phyloP scores from a whole-genome alignment of 257 asterid genomes.

The Solanum pimpinellifolium region DNA sequence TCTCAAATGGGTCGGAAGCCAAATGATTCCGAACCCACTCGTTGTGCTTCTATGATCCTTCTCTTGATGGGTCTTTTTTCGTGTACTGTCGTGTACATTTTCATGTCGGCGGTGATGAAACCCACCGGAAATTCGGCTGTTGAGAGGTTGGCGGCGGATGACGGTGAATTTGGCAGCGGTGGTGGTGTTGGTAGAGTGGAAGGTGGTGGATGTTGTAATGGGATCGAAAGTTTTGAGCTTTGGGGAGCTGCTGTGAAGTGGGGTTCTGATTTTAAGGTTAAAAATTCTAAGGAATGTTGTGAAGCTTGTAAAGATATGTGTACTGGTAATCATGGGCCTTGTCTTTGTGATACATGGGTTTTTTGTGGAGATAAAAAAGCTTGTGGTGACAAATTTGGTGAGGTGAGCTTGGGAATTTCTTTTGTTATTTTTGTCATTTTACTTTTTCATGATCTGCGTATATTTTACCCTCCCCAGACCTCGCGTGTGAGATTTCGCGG shows the following conservation, averaged over 20 bases:
- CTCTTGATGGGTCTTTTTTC: constrained; percentile 68
- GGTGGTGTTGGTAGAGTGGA: constrained; percentile 11
- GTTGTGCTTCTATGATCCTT: constrained; percentile 48
- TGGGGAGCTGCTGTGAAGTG: constrained; percentile 95
- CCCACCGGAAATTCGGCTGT: constrained; percentile 13
- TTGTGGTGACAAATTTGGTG: constrained; percentile 79
- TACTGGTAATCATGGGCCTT: constrained; percentile 70
- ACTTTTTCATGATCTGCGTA: background rate
- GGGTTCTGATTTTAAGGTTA: constrained; percentile 86
- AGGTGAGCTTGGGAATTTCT: constrained; percentile 31
- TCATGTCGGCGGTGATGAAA: constrained; percentile 47
- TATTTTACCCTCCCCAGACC: background rate
- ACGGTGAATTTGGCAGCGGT: background rate
- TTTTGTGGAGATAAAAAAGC: constrained; percentile 69
- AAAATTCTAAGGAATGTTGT: constrained; percentile 66
- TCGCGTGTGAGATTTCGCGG: background rate
- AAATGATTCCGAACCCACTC: constrained; percentile 45
- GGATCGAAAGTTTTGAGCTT: constrained; percentile 63
- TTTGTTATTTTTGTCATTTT: background rate
- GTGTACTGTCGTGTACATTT: constrained; percentile 43
- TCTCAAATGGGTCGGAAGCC: constrained; percentile 74
- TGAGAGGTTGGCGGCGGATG: constrained; percentile 10
- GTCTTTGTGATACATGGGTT: constrained; percentile 93
- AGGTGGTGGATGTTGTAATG: constrained; percentile 56
- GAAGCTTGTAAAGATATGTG: constrained; percentile 75